Conservation (phyloP, 805 yeast species). For the Brettanomyces bruxellensis region DNA sequence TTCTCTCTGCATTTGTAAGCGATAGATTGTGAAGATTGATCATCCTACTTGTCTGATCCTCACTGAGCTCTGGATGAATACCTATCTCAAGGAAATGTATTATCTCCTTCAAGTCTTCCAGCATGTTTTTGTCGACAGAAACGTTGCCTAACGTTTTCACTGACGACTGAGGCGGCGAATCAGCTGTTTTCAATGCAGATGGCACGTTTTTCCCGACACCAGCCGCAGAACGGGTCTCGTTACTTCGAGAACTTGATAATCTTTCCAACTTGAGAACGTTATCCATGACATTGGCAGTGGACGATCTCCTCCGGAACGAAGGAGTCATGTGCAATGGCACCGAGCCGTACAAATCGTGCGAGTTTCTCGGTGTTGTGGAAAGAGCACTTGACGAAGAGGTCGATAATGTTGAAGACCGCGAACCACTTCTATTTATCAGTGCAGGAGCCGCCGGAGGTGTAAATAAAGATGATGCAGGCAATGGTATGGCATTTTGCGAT, state of each 20-base stretch:
- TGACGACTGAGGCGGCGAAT: not conserved
- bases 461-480: not conserved
- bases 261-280: conserved; percentile 27
- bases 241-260: not conserved
- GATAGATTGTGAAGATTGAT: conserved; percentile 51
- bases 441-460: not conserved
- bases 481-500: not conserved
- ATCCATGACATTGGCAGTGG: conserved; percentile 14
- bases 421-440: not conserved
- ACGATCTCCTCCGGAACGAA: conserved; percentile 8
- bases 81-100: conserved; percentile 38
- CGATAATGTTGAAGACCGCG: not conserved
- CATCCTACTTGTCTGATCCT: conserved; percentile 28
- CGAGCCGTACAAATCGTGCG: not conserved
- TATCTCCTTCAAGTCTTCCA: conserved; percentile 39
- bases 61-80: conserved; percentile 12
- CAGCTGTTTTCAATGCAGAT: not conserved
- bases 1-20: conserved; percentile 26
- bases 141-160: not conserved
- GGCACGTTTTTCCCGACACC: not conserved
- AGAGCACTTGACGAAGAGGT: not conserved
- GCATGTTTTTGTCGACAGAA: conserved; percentile 14
- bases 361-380: too few relatives aligned
- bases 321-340: not conserved
- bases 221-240: not conserved